phyloP scores from a whole-genome alignment of 768 basidiomycete genomes.

The Suillus plorans region DNA sequence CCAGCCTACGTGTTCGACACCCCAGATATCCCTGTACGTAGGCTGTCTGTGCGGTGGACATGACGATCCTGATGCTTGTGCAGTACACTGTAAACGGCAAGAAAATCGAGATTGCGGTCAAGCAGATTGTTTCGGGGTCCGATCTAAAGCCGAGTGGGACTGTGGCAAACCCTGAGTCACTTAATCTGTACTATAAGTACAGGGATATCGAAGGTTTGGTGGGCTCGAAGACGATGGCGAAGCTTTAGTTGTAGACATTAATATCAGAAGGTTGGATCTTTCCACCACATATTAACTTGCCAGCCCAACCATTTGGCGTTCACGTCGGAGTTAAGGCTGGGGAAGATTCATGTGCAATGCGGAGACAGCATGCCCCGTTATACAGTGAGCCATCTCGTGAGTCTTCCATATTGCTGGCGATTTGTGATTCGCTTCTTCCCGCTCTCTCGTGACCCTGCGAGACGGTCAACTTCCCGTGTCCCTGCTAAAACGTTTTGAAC shows the following conservation, averaged over 20 bases:
- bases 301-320: not conserved
- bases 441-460: not conserved
- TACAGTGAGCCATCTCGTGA: not conserved
- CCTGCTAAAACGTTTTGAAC: not conserved
- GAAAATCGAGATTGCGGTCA: slow-evolving; percentile 79
- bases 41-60: not conserved
- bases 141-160: slow-evolving; percentile 69
- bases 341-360: not conserved
- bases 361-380: not conserved
- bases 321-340: not conserved
- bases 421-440: not conserved
- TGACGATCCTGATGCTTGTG: not conserved
- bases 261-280: not conserved
- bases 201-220: slow-evolving; percentile 45
- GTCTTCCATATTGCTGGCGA: not conserved
- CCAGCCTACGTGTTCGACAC: slow-evolving; percentile 67
- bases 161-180: slow-evolving; percentile 69
- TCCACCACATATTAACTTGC: not conserved
- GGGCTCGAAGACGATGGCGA: slow-evolving; percentile 13
- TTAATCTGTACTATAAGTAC: slow-evolving; percentile 64
- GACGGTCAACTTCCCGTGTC: not conserved
- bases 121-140: slow-evolving; percentile 72
- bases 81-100: slow-evolving; percentile 78
- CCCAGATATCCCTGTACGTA: slow-evolving; percentile 65
- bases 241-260: slow-evolving; percentile 12